phyloP scores from a whole-genome alignment of 257 asterid species.

The Ajuga chamaepitys region DNA sequence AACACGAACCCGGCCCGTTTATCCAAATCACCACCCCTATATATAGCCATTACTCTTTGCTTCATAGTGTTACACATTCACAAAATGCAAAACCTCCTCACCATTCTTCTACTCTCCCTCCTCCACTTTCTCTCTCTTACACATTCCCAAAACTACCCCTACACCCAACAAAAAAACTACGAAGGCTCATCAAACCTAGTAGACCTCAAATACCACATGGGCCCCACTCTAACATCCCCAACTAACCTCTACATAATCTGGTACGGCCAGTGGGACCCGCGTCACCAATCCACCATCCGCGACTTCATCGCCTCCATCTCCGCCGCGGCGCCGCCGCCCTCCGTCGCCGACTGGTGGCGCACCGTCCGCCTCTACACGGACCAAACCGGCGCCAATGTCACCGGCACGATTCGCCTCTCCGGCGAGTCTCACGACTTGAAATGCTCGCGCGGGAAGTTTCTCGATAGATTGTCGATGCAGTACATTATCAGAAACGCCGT shows the following conservation, averaged over 20 bases:
- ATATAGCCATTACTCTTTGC: not conserved
- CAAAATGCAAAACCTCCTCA: conserved; percentile 22
- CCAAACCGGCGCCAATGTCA: conserved; percentile 51
- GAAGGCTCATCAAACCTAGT: conserved; percentile 71
- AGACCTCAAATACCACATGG: conserved; percentile 75
- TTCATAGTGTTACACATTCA: not conserved
- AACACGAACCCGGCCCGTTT: no score
- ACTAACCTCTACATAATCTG: conserved; percentile 58
- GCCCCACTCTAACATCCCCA: conserved; percentile 64
- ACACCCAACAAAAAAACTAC: conserved; percentile 37
- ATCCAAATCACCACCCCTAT: no score
- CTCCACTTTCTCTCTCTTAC: conserved; percentile 15
- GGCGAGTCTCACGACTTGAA: conserved; percentile 41
- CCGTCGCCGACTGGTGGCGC: conserved; percentile 76
- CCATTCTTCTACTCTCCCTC: conserved; percentile 12
- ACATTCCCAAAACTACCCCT: conserved; percentile 19
- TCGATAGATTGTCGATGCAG: conserved; percentile 26
- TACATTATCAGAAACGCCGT: conserved; percentile 41
- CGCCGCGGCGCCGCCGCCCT: conserved; percentile 42
- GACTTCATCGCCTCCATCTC: conserved; percentile 58
- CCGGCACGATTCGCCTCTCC: conserved; percentile 27
- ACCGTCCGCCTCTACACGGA: conserved; percentile 56
- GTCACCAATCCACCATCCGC: conserved; percentile 52
- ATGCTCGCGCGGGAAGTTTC: conserved; percentile 40
- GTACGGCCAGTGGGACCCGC: conserved; percentile 66